Percentiles rank a stretch among this genome's conserved stretches.
These are phyloP conservation scores for Gaertneriomyces sp. DNA, from an alignment of 192 early-diverging fungal genomes.

Conservation along the genomic window DNA sequence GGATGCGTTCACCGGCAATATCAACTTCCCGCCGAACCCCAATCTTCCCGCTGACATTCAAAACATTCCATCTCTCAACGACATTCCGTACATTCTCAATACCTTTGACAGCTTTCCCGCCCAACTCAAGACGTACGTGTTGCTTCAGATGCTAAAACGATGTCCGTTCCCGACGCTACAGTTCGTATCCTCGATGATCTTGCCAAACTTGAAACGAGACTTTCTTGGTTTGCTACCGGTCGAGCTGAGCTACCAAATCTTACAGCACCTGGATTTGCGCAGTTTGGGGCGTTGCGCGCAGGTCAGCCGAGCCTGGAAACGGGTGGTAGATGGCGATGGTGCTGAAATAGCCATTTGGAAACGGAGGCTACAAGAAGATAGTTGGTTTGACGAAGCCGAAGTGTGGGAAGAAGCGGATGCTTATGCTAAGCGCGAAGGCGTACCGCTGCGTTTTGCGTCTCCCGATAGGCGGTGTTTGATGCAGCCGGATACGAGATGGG, in stretches of 20 bases:
- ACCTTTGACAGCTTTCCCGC: slow-evolving; percentile 79
- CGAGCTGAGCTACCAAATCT: slow-evolving; percentile 64
- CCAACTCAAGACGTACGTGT: slow-evolving; percentile 77
- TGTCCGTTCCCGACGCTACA: slow-evolving; percentile 79
- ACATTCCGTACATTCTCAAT: slow-evolving; percentile 54
- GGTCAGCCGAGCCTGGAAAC: slow-evolving; percentile 77
- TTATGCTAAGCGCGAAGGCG: neutral
- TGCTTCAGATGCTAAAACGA: slow-evolving; percentile 83
- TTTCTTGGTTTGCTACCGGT: slow-evolving; percentile 63
- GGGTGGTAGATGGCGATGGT: slow-evolving; percentile 69
- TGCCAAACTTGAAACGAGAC: slow-evolving; percentile 88
- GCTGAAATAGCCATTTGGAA: slow-evolving; percentile 56
- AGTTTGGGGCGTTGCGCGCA: slow-evolving; percentile 76
- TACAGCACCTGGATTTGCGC: slow-evolving; percentile 76
- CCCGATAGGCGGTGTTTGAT: slow-evolving; percentile 4
- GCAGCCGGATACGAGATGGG: slow-evolving; percentile 1
- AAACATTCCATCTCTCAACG: slow-evolving; percentile 25
- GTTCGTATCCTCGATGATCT: slow-evolving; percentile 84
- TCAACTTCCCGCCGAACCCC: neutral
- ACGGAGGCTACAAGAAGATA: slow-evolving; percentile 34
- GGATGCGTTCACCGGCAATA: neutral
- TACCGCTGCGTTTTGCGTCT: slow-evolving; percentile 24
- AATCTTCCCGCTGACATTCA: slow-evolving; percentile 20
- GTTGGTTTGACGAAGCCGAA: slow-evolving; percentile 42
- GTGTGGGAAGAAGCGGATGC: slow-evolving; percentile 26